Evolutionary conservation across 2,329 filamentous ascomycete species (phyloP).

Genomic region (Ciborinia camelliae): DNA sequence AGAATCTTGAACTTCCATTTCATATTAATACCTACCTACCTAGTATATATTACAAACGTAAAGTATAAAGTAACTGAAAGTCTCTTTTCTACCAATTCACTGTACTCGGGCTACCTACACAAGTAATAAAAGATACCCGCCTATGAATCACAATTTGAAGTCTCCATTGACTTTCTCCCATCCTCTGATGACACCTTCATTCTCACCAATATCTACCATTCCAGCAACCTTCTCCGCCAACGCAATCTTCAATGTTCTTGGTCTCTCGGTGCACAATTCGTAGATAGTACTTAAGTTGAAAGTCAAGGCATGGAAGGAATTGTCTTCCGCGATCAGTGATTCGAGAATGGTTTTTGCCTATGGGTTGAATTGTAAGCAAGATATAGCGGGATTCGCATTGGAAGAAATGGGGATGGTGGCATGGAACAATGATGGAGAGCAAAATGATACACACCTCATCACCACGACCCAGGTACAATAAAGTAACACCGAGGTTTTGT

Average conservation of each 20-base stretch:
- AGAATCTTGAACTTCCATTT: not conserved
- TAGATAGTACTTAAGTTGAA: constrained; percentile 92
- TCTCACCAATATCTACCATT: constrained; percentile 16
- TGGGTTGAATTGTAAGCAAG: constrained; percentile 6
- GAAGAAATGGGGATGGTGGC: not conserved
- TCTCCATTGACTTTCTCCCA: constrained; percentile 38
- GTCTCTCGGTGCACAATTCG: constrained; percentile 80
- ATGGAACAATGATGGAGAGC: not conserved
- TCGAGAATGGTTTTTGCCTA: constrained; percentile 67
- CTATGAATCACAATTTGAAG: constrained; percentile 35
- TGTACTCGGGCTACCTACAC: no score
- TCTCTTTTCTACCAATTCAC: not conserved
- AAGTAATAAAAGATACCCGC: not conserved
- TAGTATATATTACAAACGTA: no score
- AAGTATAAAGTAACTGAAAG: no score
- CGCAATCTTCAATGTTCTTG: constrained; percentile 64
- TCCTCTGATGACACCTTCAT: constrained; percentile 20
- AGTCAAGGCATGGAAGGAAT: constrained; percentile 73
- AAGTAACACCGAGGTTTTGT: constrained; percentile 80
- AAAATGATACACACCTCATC: constrained; percentile 54
- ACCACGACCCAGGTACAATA: constrained; percentile 78
- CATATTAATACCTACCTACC: no score
- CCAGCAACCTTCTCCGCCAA: constrained; percentile 68
- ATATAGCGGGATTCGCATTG: not conserved
- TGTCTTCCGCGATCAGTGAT: constrained; percentile 56